Evolutionary conservation across 495 filamentous ascomycete species (phyloP), one percentile per base, ranked within the genome.

Genomic region (Xylaria flabelliformis): DNA sequence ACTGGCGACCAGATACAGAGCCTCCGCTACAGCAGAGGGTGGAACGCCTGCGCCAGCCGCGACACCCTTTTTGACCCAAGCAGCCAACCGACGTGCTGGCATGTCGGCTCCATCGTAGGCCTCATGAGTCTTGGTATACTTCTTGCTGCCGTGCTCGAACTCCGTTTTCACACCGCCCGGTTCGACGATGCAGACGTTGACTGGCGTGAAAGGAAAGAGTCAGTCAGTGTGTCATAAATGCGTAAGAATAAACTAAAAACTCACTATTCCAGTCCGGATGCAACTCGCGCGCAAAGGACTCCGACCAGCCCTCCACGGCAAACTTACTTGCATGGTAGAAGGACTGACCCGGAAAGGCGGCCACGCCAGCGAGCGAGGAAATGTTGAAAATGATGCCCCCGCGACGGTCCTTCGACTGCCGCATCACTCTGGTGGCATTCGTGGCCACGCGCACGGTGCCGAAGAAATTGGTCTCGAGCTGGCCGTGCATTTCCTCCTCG

Each of bases 281-380:
- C 64, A 89, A 74, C 73, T 90, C 87, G 56, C 81, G 77, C 1
- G 81, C 79, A 21, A 89, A 75, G 3, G 83, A 80, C 71, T 89
- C 85, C 8, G 87, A 88, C 74, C 85, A 87, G 6, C 87, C 87
- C 70, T 87, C 86, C 7, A 88, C 75, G 12, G 84, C 85, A 69
- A 85, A 87, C 76, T 87, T 88, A 59, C 79, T 80, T 1, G 86
- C 85, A 74, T 85, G 84, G 70, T 89, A 89, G 71, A 84, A 87
- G 9, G 84, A 77, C 69, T 83, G 78, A 0, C 82, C 83, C 0
- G 85, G 81, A 19, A 84, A 81, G 13, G 79, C 84, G 6, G 82
- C 41, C 48, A 80, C 79, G 4, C 87, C 88, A 3, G 83, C 86
- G 64, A 89, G 80, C 2, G 82, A 85, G 5, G 84, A 83, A 12